A percentile compares a stretch with the other conserved stretches of the same genome.
These are phyloP conservation scores for Saprolegnia parasitica DNA, from an alignment of 352 stramenopile species.

Conservation along the genomic window DNA sequence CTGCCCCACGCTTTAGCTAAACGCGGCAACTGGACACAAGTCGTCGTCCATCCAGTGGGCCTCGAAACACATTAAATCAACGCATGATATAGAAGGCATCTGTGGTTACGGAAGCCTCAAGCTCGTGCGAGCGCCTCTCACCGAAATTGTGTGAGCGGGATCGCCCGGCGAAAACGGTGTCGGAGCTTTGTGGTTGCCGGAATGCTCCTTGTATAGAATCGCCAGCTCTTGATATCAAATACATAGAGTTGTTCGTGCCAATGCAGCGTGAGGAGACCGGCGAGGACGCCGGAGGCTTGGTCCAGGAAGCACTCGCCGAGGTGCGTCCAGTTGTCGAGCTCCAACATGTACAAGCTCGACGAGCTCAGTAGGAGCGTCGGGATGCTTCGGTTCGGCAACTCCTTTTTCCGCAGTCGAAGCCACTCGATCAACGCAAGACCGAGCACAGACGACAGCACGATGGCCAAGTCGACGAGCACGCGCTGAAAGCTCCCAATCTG, in stretches of 20 bases:
- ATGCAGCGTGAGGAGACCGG: constrained; percentile 5
- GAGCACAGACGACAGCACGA: background rate
- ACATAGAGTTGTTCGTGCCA: constrained; percentile 10
- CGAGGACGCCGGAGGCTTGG: constrained; percentile 20
- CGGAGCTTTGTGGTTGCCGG: too few relatives aligned
- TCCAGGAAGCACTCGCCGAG: background rate
- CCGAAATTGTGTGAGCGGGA: too few relatives aligned
- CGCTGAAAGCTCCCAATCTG: background rate
- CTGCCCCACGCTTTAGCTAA: too few relatives aligned
- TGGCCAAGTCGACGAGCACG: background rate
- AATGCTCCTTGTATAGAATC: too few relatives aligned
- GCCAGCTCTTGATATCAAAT: constrained; percentile 27
- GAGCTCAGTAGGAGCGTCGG: constrained; percentile 6
- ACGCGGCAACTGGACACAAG: too few relatives aligned
- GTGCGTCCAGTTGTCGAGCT: background rate
- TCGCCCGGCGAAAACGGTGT: too few relatives aligned
- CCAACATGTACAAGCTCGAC: constrained; percentile 3
- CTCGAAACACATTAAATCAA: too few relatives aligned
- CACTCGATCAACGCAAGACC: background rate
- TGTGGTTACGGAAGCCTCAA: too few relatives aligned
- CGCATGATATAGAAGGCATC: too few relatives aligned
- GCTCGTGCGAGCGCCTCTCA: too few relatives aligned
- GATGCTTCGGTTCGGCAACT: background rate
- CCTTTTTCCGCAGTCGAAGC: background rate
- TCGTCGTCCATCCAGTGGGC: too few relatives aligned